These are phyloP conservation scores for Penicillium daleae DNA, from an alignment of 495 filamentous ascomycete genomes.

Conservation along the genomic window DNA sequence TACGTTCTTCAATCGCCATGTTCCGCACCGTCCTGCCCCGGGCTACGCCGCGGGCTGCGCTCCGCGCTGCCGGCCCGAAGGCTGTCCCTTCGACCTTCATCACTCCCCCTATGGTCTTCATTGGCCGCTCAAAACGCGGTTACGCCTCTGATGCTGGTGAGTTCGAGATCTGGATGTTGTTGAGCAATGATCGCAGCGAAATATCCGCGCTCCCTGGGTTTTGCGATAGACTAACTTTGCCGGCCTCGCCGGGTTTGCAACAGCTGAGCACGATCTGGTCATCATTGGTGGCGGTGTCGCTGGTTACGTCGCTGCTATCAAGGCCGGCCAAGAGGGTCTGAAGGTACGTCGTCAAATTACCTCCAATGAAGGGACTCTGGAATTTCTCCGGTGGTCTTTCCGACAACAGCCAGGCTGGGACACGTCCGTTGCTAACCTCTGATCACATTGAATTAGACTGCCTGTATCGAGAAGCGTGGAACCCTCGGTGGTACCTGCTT, in stretches of 20 bases:
- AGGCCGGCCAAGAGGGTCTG: constrained; percentile 95
- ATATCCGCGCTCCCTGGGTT: constrained; percentile 23
- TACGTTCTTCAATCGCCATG: constrained; percentile 55
- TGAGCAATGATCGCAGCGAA: constrained; percentile 3
- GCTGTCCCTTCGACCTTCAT: constrained; percentile 58
- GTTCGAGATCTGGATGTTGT: constrained; percentile 25
- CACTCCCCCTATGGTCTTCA: constrained; percentile 56
- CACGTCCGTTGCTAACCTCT: constrained; percentile 15
- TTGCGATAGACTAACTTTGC: constrained; percentile 31
- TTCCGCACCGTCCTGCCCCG: constrained; percentile 73
- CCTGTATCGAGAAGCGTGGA: constrained; percentile 98
- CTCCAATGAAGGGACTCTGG: not conserved
- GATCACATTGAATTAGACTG: constrained; percentile 61
- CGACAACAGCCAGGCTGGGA: not conserved
- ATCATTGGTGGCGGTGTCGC: constrained; percentile 98
- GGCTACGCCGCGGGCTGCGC: constrained; percentile 65
- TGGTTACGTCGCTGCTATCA: constrained; percentile 98
- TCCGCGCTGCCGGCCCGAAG: constrained; percentile 51
- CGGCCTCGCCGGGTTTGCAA: constrained; percentile 24
- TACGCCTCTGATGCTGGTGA: constrained; percentile 84
- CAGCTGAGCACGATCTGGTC: constrained; percentile 88
- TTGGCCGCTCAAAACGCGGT: constrained; percentile 65
- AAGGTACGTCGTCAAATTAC: constrained; percentile 64
- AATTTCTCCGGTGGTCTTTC: not conserved
- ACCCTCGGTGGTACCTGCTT: constrained; percentile 94